Evolutionary conservation across 768 basidiomycete genomes (phyloP).

Genomic region (Omphalotus guepiniiformis): DNA sequence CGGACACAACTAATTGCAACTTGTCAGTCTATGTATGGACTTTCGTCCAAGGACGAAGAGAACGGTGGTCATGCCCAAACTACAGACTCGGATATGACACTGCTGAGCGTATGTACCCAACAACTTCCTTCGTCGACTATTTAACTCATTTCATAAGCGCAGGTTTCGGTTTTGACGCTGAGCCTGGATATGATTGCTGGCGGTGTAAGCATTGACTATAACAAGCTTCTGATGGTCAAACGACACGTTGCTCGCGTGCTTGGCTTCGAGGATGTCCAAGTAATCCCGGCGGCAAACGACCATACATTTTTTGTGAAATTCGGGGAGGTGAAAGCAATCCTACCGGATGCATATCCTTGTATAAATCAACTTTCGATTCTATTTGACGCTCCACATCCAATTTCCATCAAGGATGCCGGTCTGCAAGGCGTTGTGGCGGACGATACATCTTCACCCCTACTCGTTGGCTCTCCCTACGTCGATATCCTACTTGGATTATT

Average conservation of each 20-base stretch:
- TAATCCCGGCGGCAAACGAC: conserved; percentile 41
- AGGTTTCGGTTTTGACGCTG: conserved; percentile 56
- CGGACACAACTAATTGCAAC: neutral
- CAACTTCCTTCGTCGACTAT: conserved; percentile 1
- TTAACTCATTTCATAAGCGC: neutral
- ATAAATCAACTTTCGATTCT: conserved; percentile 53
- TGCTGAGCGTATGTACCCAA: conserved; percentile 36
- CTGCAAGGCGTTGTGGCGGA: conserved; percentile 36
- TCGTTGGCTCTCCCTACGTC: conserved; percentile 61
- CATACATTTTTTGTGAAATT: conserved; percentile 54
- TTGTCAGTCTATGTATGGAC: conserved; percentile 41
- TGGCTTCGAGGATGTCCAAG: conserved; percentile 51
- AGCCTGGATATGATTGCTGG: conserved; percentile 65
- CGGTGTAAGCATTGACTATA: conserved; percentile 49
- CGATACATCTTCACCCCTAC: conserved; percentile 36
- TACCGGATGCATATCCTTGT: conserved; percentile 46
- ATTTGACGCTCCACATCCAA: conserved; percentile 53
- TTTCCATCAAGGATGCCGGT: conserved; percentile 21
- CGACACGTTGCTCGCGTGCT: conserved; percentile 42
- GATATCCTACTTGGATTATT: conserved; percentile 56
- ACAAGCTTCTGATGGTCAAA: conserved; percentile 59
- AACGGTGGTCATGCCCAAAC: conserved; percentile 11
- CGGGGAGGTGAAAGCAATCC: conserved; percentile 39
- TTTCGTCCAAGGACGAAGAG: conserved; percentile 26
- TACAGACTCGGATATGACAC: conserved; percentile 43